Conservation (phyloP, 768 basidiomycete species). For the Collybia sp. region DNA sequence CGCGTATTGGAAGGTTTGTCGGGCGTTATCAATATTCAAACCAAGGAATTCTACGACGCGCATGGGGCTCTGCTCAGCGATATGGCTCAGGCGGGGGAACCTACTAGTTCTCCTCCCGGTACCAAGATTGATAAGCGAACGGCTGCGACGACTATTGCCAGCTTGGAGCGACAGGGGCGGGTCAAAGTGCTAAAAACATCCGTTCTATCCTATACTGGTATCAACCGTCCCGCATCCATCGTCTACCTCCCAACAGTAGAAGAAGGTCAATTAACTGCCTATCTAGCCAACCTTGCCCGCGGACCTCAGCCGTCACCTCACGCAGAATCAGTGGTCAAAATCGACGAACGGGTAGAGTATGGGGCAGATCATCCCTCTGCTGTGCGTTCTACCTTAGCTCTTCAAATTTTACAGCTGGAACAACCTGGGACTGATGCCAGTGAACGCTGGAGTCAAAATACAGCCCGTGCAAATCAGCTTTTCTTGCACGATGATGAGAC, state of each 20-base stretch:
- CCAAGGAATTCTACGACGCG: conserved; percentile 66
- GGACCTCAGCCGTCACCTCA: conserved; percentile 27
- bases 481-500: conserved; percentile 48
- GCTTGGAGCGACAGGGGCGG: conserved; percentile 59
- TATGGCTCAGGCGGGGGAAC: conserved; percentile 55
- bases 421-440: conserved; percentile 33
- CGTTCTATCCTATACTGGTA: conserved; percentile 53
- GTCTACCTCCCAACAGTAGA: conserved; percentile 59
- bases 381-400: conserved; percentile 29
- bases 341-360: conserved; percentile 53
- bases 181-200: conserved; percentile 69
- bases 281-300: conserved; percentile 51
- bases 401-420: conserved; percentile 44
- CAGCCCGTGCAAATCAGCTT: conserved; percentile 42
- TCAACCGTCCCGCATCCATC: conserved; percentile 53
- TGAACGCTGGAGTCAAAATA: conserved; percentile 41
- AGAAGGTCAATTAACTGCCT: conserved; percentile 49
- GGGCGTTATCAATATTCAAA: conserved; percentile 62
- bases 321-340: conserved; percentile 35
- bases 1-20: conserved; percentile 61
- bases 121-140: conserved; percentile 75
- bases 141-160: conserved; percentile 51
- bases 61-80: conserved; percentile 60
- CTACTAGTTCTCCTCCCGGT: conserved; percentile 65
- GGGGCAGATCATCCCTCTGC: conserved; percentile 33